phyloP scores from a whole-genome alignment of 75 land plant species.

The Isoetes taiwanensis region DNA sequence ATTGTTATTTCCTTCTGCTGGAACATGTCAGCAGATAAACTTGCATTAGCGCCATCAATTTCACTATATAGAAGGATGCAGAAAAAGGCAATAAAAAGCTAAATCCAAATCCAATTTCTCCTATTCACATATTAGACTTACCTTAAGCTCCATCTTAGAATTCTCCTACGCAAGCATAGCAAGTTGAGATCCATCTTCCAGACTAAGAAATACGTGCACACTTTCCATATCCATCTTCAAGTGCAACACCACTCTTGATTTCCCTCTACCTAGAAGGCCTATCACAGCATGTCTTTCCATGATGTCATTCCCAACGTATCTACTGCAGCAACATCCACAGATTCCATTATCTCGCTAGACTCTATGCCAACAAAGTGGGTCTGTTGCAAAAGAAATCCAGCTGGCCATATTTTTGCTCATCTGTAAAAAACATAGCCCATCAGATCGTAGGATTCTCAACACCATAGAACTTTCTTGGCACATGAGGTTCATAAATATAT shows the following conservation, averaged over 20 bases:
- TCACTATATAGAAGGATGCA: too few species aligned
- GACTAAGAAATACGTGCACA: slow-evolving; percentile 65
- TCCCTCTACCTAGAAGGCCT: slow-evolving; percentile 88
- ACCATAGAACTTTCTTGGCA: too few species aligned
- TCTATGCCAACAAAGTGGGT: slow-evolving; percentile 88
- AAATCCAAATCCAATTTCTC: too few species aligned
- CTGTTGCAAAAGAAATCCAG: slow-evolving; percentile 92
- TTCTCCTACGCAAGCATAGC: slow-evolving; percentile 92
- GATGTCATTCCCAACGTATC: slow-evolving; percentile 31
- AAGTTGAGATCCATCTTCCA: slow-evolving; percentile 83
- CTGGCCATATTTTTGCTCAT: slow-evolving; percentile 85
- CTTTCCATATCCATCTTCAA: slow-evolving; percentile 79
- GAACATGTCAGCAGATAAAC: too few species aligned
- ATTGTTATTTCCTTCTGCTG: too few species aligned
- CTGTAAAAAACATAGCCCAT: slow-evolving; percentile 28
- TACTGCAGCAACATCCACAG: slow-evolving; percentile 3
- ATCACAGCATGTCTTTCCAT: slow-evolving; percentile 33
- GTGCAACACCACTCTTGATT: slow-evolving; percentile 67
- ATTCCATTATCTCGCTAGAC: slow-evolving; percentile 36
- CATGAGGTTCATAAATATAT: too few species aligned
- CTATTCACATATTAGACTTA: too few species aligned
- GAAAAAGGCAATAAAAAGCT: too few species aligned
- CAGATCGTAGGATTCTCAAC: too few species aligned
- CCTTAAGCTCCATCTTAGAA: slow-evolving; percentile 81
- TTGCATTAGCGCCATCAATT: too few species aligned